Evolutionary conservation across 805 yeast species (phyloP), one percentile per base, ranked within the genome.

Genomic region (Ogataea methanolica): DNA sequence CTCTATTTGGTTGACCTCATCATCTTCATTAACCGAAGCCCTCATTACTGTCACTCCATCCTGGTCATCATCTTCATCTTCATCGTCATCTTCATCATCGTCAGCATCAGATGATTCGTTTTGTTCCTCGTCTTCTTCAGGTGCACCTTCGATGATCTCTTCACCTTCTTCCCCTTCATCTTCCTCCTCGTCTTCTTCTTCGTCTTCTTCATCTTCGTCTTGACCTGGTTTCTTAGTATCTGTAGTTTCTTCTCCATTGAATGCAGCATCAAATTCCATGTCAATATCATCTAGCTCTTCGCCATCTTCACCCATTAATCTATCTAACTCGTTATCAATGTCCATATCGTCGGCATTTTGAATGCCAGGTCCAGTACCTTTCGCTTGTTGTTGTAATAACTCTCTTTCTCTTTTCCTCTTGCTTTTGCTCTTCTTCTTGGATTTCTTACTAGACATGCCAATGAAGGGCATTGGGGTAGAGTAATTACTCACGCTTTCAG

Each of bases 21-120:
- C 59, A 2, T 49, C 53, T 17, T 46, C 56, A 33, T 70, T 44
- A 5, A 46, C 45, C 2, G 51, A 41, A 1, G 55, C 51, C 35
- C 52, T 48, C 44, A 44, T 15, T 7, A 49, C 78, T 5, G 71
- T 75, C 2, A 71, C 74, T 4, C 73, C 78, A 5, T 74, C 82
- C 11, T 60, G 68, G 21, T 76, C 82, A 4, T 76, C 82, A 5
- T 65, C 76, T 15, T 67, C 73, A 16, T 67, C 76, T 3, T 63
- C 71, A 42, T 69, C 75, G 17, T 70, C 80, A 4, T 51, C 75
- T 5, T 73, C 79, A 31, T 76, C 82, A 5, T 76, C 83, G 5
- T 67, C 76, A 12, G 65, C 73, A 0, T 68, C 78, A 1, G 68
- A 76, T 3, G 67, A 74, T 5, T 71, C 76, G 7, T 67, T 79